Percentiles rank a stretch among this genome's conserved stretches.
Evolutionary conservation across 2,329 filamentous ascomycete species (phyloP).

Genomic region (Fusarium clavum): DNA sequence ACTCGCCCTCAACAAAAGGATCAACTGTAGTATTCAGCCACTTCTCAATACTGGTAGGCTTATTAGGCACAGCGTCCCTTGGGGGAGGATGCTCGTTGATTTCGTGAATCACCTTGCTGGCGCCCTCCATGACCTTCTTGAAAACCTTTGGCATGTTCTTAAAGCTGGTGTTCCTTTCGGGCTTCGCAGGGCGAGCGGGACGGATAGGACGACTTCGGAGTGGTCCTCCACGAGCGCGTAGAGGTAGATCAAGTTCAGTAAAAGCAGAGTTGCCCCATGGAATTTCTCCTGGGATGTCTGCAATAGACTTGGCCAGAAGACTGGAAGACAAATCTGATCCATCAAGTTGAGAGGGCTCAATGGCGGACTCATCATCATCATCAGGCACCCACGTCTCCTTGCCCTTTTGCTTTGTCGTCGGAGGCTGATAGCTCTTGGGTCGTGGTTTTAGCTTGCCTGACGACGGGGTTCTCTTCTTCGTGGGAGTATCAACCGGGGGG

Average conservation of each 20-base stretch:
- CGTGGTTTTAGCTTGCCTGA: conserved; percentile 45
- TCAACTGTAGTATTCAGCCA: conserved; percentile 74
- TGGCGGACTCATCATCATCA: conserved; percentile 47
- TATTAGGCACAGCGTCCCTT: conserved; percentile 61
- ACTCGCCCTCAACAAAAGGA: conserved; percentile 65
- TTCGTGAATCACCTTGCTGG: conserved; percentile 74
- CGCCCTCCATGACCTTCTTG: conserved; percentile 72
- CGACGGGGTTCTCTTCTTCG: conserved; percentile 49
- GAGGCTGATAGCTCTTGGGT: conserved; percentile 42
- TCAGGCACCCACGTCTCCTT: conserved; percentile 48
- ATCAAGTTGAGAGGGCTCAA: conserved; percentile 44
- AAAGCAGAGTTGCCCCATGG: conserved; percentile 75
- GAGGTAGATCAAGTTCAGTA: conserved; percentile 69
- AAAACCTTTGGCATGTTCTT: conserved; percentile 71
- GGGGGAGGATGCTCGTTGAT: conserved; percentile 63
- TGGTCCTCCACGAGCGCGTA: conserved; percentile 56
- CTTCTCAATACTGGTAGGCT: conserved; percentile 72
- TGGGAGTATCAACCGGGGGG: conserved; percentile 55
- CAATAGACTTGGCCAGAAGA: conserved; percentile 63
- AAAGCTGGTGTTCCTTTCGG: conserved; percentile 67
- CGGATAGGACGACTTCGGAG: conserved; percentile 56
- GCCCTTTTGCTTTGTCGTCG: conserved; percentile 41
- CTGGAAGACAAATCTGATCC: conserved; percentile 52
- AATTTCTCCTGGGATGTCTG: conserved; percentile 67
- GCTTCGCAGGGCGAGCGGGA: conserved; percentile 52